These are phyloP conservation scores for Coprinellus micaceus DNA, from an alignment of 768 basidiomycete genomes.

Conservation along the genomic window DNA sequence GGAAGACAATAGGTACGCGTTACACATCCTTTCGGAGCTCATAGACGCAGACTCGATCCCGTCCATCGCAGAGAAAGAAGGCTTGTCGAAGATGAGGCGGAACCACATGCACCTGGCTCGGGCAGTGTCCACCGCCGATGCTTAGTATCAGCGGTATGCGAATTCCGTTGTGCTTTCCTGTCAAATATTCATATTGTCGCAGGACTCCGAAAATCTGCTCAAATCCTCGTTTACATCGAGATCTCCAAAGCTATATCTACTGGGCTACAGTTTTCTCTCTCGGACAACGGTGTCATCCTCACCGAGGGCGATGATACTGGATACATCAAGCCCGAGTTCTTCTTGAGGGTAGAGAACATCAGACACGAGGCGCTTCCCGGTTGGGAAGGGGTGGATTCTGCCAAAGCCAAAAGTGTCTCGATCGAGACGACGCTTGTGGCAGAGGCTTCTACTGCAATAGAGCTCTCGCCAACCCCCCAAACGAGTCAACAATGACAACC, in stretches of 20 bases:
- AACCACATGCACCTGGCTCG: slow-evolving; percentile 95
- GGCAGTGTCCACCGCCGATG: slow-evolving; percentile 58
- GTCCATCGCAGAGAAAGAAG: slow-evolving; percentile 49
- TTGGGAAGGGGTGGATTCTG: slow-evolving; percentile 28
- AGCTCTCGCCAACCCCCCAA: slow-evolving; percentile 36
- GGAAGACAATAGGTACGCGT: slow-evolving; percentile 63
- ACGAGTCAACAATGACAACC: no score
- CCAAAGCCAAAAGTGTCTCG: background rate
- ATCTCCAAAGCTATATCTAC: slow-evolving; percentile 52
- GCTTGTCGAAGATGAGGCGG: slow-evolving; percentile 79
- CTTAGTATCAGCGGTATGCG: slow-evolving; percentile 71
- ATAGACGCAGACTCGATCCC: background rate
- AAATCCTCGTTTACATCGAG: slow-evolving; percentile 38
- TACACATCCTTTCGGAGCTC: background rate
- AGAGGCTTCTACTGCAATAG: no score
- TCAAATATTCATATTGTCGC: background rate
- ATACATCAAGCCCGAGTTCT: slow-evolving; percentile 58
- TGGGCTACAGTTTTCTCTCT: slow-evolving; percentile 73
- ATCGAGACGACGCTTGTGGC: no score
- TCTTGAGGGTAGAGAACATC: slow-evolving; percentile 60
- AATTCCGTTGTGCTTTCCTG: background rate
- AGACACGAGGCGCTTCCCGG: slow-evolving; percentile 31
- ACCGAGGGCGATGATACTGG: slow-evolving; percentile 73
- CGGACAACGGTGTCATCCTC: slow-evolving; percentile 85
- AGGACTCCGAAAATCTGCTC: slow-evolving; percentile 82